A percentile compares a stretch with the other conserved stretches of the same genome.
Evolutionary conservation across 352 stramenopile genomes (phyloP).

Genomic region (Globisporangium cystogenes): DNA sequence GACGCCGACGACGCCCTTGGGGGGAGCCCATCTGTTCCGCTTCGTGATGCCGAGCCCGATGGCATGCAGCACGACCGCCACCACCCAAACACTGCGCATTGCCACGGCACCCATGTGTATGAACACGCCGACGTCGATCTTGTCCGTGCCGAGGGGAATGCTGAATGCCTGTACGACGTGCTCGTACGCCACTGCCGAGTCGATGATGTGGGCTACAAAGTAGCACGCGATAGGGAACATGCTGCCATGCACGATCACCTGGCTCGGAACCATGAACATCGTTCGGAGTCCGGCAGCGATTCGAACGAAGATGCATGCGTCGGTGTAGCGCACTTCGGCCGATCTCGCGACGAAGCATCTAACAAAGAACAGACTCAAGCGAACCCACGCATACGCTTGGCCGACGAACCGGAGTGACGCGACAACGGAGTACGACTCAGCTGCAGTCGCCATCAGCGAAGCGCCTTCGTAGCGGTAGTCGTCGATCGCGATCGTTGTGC

Average conservation of each 20-base stretch:
- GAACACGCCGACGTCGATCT: conserved; percentile 11
- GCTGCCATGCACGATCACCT: conserved; percentile 17
- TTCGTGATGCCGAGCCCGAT: not conserved
- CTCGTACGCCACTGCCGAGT: conserved; percentile 14
- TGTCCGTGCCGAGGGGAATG: conserved; percentile 7
- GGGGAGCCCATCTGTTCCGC: not conserved
- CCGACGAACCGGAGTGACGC: conserved; percentile 7
- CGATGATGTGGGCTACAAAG: conserved; percentile 11
- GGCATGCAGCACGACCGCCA: conserved; percentile 9
- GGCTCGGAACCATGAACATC: conserved; percentile 13
- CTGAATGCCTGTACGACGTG: conserved; percentile 6
- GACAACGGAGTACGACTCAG: conserved; percentile 4
- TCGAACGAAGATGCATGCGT: not conserved
- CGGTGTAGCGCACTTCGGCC: not conserved
- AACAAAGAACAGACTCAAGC: conserved; percentile 8
- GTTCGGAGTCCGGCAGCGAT: not conserved
- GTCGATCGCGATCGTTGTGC: conserved; percentile 8
- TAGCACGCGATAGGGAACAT: conserved; percentile 17
- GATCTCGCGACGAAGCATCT: conserved; percentile 11
- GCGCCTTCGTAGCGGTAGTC: conserved; percentile 15
- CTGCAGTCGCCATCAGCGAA: conserved; percentile 1
- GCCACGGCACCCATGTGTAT: conserved; percentile 16
- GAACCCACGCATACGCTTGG: conserved; percentile 12
- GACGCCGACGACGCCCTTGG: conserved; percentile 6
- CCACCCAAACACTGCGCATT: conserved; percentile 26